These are phyloP conservation scores for Lodderomyces metapsilosis DNA, from an alignment of 1,139 yeast genomes.

Conservation along the genomic window DNA sequence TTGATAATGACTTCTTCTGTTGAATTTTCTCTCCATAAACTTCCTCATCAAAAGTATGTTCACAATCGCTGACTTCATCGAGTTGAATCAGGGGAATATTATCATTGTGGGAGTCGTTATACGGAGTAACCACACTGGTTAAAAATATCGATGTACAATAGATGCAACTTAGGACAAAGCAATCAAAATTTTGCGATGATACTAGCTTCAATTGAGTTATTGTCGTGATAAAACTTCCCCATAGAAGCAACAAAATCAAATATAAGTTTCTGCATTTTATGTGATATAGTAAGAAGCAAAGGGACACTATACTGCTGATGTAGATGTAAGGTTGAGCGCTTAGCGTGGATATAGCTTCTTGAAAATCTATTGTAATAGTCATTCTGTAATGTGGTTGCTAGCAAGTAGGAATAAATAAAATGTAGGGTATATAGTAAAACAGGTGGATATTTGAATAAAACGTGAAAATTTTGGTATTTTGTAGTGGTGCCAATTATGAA, in stretches of 20 bases:
- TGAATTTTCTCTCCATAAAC: background rate
- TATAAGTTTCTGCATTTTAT: conserved; percentile 4
- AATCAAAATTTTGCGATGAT: background rate
- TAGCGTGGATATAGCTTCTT: background rate
- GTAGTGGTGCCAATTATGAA: no score
- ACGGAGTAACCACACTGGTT: background rate
- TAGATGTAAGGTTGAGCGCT: conserved; percentile 10
- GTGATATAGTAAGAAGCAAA: conserved; percentile 5
- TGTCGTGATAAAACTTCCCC: conserved; percentile 10
- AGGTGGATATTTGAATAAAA: background rate
- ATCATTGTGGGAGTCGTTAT: background rate
- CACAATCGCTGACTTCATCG: background rate
- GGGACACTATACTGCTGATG: conserved; percentile 8
- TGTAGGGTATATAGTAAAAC: background rate
- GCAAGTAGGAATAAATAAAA: background rate
- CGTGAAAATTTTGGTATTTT: no score
- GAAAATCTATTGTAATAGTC: background rate
- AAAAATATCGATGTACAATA: background rate
- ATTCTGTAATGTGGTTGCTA: background rate
- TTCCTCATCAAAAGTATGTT: background rate
- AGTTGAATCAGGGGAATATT: background rate
- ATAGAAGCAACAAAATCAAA: conserved; percentile 7
- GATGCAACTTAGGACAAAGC: background rate
- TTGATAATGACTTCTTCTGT: background rate
- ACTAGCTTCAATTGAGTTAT: conserved; percentile 1